Base-by-base conservation (phyloP, 495 filamentous ascomycete genomes). In the Penicillium bialowiezense region DNA sequence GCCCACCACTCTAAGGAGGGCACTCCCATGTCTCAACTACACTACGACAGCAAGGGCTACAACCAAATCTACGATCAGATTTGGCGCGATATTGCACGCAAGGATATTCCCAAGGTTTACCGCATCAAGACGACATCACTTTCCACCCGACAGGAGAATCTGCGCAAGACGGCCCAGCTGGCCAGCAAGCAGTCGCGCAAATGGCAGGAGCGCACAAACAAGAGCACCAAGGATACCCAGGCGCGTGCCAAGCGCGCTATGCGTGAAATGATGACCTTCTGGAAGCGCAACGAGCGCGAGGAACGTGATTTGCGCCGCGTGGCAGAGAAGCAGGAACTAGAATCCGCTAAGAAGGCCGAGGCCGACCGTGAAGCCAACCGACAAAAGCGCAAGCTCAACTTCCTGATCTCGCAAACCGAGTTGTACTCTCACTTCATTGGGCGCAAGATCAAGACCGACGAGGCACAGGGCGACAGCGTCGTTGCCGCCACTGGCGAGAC, bases 261-360 rank as follows among this genome's bases (percentile, higher is more conserved):
- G 93, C 84, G 93, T 56, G 93, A 99, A 71, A 99, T 99, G 93
- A 93, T 97, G 84, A 82, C 87, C 23, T 99, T 97, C 83, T 99
- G 93, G 93, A 97, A 97, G 67, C 87, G 91, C 40, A 99, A 99
- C 68, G 93, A 99, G 70, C 83, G 91, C 32, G 95, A 97, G 60
- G 93, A 99, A 69, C 87, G 95, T 51, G 93, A 97, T 60, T 74
- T 95, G 49, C 85, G 93, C 41, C 95, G 95, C 64, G 81, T 89
- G 38, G 95, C 93, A 12, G 93, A 99, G 74, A 89, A 86, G 63
- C 91, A 97, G 67, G 95, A 97, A 70, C 81, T 97, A 15, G 93
- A 99, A 63, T 92, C 91, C 55, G 92, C 93, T 19, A 91, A 91
- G 71, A 95, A 90, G 70, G 91, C 90, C 42, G 93, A 99, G 70